phyloP scores from a whole-genome alignment of 306 rosid species.

The Cicer bijugum region DNA sequence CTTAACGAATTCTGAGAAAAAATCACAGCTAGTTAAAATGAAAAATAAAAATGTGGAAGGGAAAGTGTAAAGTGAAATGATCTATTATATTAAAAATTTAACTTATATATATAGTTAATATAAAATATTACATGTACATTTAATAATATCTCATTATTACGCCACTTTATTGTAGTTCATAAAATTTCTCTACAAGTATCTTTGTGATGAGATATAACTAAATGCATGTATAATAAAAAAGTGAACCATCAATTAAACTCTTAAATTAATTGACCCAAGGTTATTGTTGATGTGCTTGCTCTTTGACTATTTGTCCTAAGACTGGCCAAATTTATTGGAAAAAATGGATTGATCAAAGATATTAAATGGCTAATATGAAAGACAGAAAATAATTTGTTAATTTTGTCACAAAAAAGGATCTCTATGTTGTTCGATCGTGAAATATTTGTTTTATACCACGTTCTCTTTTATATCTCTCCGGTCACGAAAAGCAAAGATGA shows the following conservation, averaged over 20 bases:
- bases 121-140: too few relatives aligned
- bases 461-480: conserved; percentile 29
- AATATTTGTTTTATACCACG: conserved; percentile 59
- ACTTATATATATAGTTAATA: too few relatives aligned
- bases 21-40: too few relatives aligned
- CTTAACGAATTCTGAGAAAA: too few relatives aligned
- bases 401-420: conserved; percentile 34
- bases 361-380: conserved; percentile 53
- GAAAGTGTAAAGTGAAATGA: too few relatives aligned
- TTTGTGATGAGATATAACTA: too few relatives aligned
- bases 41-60: too few relatives aligned
- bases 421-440: conserved; percentile 54
- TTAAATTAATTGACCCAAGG: not conserved
- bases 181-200: too few relatives aligned
- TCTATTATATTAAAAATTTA: too few relatives aligned
- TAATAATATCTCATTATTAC: too few relatives aligned
- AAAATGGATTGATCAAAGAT: conserved; percentile 31
- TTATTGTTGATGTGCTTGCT: conserved; percentile 27
- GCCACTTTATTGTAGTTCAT: too few relatives aligned
- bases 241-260: not conserved
- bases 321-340: not conserved
- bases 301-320: not conserved
- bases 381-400: conserved; percentile 31
- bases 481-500: conserved; percentile 39
- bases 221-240: too few relatives aligned